phyloP scores from a whole-genome alignment of 2,329 filamentous ascomycete genomes.

The Trichoderma guizhouense region DNA sequence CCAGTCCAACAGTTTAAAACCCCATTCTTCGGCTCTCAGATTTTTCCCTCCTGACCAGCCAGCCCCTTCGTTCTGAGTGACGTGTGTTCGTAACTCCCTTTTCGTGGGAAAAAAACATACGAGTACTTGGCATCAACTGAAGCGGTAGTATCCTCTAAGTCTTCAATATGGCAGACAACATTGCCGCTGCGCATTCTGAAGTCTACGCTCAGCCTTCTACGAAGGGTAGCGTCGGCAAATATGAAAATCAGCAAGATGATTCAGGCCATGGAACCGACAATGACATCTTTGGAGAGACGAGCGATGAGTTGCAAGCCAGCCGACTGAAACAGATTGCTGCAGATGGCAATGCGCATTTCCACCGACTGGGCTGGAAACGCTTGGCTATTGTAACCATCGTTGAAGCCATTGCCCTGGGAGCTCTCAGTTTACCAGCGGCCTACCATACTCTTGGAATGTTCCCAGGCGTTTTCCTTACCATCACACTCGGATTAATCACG shows the following conservation, averaged over 20 bases:
- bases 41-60: neutral
- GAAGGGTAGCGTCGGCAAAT: neutral
- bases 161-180: neutral
- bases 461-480: slow-evolving; percentile 34
- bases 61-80: neutral
- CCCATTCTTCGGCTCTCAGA: neutral
- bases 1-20: neutral
- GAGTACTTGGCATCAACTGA: neutral
- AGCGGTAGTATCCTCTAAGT: neutral
- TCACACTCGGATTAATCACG: slow-evolving; percentile 35
- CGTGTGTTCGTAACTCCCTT: neutral
- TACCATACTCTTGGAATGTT: slow-evolving; percentile 40
- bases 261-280: neutral
- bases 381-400: slow-evolving; percentile 49
- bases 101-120: neutral
- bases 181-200: neutral
- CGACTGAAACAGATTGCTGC: slow-evolving; percentile 41
- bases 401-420: slow-evolving; percentile 49
- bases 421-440: slow-evolving; percentile 44
- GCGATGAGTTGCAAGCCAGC: slow-evolving; percentile 31
- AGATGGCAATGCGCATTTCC: slow-evolving; percentile 42
- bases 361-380: slow-evolving; percentile 50
- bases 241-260: neutral
- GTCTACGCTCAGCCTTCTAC: neutral
- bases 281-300: slow-evolving; percentile 23